Base-by-base conservation (phyloP, 768 basidiomycete species). In the Tricholoma bakamatsutake region DNA sequence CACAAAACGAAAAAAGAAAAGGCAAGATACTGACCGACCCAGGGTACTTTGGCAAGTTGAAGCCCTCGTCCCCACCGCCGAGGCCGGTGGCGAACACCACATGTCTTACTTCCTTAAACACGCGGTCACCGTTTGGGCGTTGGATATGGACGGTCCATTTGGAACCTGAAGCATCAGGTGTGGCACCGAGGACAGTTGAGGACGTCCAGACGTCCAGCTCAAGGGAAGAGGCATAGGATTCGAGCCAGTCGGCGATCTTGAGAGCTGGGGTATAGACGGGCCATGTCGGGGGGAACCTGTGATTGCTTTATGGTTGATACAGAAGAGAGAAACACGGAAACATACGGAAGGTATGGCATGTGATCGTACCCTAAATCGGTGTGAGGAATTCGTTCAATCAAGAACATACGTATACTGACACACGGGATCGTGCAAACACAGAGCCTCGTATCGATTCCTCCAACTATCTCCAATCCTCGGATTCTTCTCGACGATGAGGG, bases 231-330 rank as follows among this genome's bases (percentile, higher is more conserved):
- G 82, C 83, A 63, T 86, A 88, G 55, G 68, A 73, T 67, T 88
- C 86, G 4, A 88, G 74, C 83, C 84, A 88, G 58, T 82, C 80
- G 0, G 84, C 86, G 12, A 88, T 67, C 77, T 84, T 83, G 18
- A 69, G 69, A 12, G 84, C 82, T 5, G 84, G 82, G 3, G 76
- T 73, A 48, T 73, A 84, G 4, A 81, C 77, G 0, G 82, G 83
- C 83, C 83, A 85, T 15, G 76, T 77, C 1, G 75, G 59, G 4
- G 83, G 85, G 67, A 84, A 85, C 21, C 81, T 83, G 54, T 24
- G 21, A 24, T 17, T 31, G 27, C 8, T 42, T 28, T 21, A 13
- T 24, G 15, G 33, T 34, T 11, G 12, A 4, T 18, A 9, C 24
- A 24, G 11, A 33, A 18, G 5, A 5, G n/a, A n/a, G 18, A 51